Percentiles rank a stretch among this genome's conserved stretches.
Conservation (phyloP, 73 alveolate genomes). For the Tetrahymena elliotti region DNA sequence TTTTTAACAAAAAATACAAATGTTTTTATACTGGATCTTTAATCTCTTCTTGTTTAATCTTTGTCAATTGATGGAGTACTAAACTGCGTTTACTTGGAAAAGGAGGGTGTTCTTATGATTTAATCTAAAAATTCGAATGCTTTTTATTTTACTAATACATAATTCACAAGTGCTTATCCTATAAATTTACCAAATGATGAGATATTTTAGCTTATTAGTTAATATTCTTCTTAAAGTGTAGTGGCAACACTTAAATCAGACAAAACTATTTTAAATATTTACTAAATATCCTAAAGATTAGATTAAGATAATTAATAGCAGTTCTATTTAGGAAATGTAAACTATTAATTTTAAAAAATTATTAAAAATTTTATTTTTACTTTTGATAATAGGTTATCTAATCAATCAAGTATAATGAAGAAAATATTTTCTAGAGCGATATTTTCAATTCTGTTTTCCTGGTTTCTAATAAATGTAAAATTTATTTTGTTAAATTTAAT, state of each 20-base stretch:
- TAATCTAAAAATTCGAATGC: background rate
- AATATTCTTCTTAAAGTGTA: background rate
- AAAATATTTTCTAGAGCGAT: too few species aligned
- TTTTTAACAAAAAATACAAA: background rate
- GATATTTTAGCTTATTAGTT: background rate
- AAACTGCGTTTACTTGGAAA: too few species aligned
- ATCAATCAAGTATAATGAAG: too few species aligned
- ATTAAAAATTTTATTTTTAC: too few species aligned
- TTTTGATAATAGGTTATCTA: background rate
- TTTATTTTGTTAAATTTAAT: too few species aligned
- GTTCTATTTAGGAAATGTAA: background rate
- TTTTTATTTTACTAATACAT: too few species aligned
- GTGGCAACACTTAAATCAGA: background rate
- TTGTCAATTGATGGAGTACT: background rate
- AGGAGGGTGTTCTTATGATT: background rate
- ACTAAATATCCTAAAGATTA: background rate
- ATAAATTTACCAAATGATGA: background rate
- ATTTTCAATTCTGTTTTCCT: background rate
- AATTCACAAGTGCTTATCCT: background rate
- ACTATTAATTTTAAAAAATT: too few species aligned
- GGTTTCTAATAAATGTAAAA: background rate
- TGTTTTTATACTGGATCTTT: background rate
- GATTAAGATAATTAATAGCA: background rate
- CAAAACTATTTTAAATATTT: background rate
- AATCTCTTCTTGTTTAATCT: background rate